Percentiles rank a stretch among this genome's conserved stretches.
These are phyloP conservation scores for Rhizophagus sp. DNA, from an alignment of 192 early-diverging fungal species.

Conservation along the genomic window DNA sequence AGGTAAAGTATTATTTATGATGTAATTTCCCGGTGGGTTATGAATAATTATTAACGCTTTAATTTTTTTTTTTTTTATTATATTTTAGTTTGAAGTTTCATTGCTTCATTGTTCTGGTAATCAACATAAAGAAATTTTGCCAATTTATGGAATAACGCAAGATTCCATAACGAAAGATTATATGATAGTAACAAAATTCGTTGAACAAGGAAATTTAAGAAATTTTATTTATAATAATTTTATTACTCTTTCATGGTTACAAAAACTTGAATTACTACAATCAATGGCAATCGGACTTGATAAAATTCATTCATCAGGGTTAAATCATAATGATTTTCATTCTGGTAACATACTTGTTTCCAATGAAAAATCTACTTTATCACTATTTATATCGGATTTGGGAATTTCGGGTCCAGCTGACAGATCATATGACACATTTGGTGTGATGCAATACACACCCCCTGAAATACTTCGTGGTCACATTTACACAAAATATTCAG, in stretches of 20 bases:
- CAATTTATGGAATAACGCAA: conserved; percentile 20
- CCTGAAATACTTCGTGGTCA: conserved; percentile 5
- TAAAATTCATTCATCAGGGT: conserved; percentile 1
- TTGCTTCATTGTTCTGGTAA: background rate
- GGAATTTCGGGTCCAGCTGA: background rate
- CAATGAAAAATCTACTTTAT: background rate
- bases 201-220: conserved; percentile 7
- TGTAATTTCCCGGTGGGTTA: no score
- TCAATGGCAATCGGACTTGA: background rate
- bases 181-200: conserved; percentile 14
- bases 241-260: background rate
- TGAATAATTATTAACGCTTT: background rate
- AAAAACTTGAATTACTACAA: conserved; percentile 10
- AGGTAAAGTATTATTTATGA: background rate
- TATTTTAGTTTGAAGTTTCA: background rate
- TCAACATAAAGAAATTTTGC: conserved; percentile 3
- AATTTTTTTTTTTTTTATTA: background rate
- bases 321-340: conserved; percentile 20
- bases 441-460: conserved; percentile 1
- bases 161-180: conserved; percentile 20
- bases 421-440: background rate
- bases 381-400: background rate
- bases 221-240: background rate
- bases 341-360: conserved; percentile 1
- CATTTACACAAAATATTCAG: background rate